Evolutionary conservation across 306 rosid genomes (phyloP).

Genomic region (Fagus crenata): DNA sequence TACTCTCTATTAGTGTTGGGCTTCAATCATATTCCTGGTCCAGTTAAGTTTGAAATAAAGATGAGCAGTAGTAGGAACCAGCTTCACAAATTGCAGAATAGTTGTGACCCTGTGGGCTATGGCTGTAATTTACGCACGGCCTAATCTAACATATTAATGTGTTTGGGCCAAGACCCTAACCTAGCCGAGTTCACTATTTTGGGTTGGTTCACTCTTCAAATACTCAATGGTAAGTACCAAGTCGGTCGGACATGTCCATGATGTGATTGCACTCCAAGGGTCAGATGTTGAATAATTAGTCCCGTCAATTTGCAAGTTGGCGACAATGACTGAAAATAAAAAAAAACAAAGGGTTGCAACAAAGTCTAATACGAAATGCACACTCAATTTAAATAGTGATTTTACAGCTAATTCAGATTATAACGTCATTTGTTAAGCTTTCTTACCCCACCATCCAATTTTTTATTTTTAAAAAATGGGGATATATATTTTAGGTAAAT

Average conservation of each 20-base stretch:
- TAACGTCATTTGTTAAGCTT: neutral
- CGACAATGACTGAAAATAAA: neutral
- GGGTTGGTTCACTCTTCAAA: neutral
- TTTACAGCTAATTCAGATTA: neutral
- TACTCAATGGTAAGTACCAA: neutral
- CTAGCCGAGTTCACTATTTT: neutral
- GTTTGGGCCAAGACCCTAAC: neutral
- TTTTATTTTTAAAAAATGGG: neutral
- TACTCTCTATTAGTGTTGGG: neutral
- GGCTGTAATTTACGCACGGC: neutral
- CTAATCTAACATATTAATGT: neutral
- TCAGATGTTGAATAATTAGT: neutral
- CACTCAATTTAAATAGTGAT: neutral
- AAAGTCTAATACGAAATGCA: neutral
- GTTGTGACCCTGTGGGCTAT: neutral
- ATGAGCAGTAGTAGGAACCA: neutral
- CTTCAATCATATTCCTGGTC: neutral
- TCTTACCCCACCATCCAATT: neutral
- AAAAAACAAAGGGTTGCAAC: neutral
- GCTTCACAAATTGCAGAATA: neutral
- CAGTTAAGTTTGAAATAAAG: no score
- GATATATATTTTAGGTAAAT: neutral
- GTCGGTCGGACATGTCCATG: no score
- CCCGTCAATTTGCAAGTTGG: neutral
- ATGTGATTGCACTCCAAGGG: neutral